Base-by-base conservation (phyloP, 169 alveolate species). In the Plasmodium fragile region DNA sequence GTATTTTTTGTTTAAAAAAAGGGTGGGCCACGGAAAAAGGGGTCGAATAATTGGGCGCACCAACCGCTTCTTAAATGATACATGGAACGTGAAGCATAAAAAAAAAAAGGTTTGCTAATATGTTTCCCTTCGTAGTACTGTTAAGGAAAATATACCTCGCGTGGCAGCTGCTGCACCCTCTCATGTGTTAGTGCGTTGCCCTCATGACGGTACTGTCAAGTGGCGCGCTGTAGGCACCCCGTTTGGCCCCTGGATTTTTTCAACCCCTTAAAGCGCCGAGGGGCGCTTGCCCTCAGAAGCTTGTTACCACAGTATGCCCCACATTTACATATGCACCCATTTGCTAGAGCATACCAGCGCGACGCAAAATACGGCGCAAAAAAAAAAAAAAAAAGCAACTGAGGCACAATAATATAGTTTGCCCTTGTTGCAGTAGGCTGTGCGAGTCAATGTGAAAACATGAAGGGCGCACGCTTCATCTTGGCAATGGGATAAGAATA, bases 181-280 rank as follows among this genome's bases (percentile, higher is more conserved):
- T 49, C 25, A 2, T n/a, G 22, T 7, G 22, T 49, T 49, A 49
- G 59, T 22, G 8, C 16, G 59, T 49, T 49, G 59, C 59, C 59
- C 59, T 49, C 16, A 49, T 49, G 59, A 16, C 59, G 59, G 59
- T 16, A 1, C 59, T 11, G 59, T 22, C 59, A 49, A 45, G 0
- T 45, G 59, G 1, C 59, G 59, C 16, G 59, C 22, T 0, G 18
- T 16, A 49, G 59, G 59, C 25, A 49, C 22, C 36, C n/a, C n/a
- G 5, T 18, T 65, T 65, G 1, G 30, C n/a, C 39, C 41, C 36
- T 7, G 16, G 34, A 11, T 4, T 18, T 3, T 28, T 13, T n/a
- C n/a, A n/a, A 65, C 75, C 75, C 75, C 75, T 65, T 65, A 65
- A 65, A 65, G 36, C 30, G 75, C 75, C 36, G 75, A 65, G 75